Evolutionary conservation across 2,329 filamentous ascomycete species (phyloP), one percentile per base, ranked within the genome.

Genomic region (Xenosphaeropsis pyriputrescens): DNA sequence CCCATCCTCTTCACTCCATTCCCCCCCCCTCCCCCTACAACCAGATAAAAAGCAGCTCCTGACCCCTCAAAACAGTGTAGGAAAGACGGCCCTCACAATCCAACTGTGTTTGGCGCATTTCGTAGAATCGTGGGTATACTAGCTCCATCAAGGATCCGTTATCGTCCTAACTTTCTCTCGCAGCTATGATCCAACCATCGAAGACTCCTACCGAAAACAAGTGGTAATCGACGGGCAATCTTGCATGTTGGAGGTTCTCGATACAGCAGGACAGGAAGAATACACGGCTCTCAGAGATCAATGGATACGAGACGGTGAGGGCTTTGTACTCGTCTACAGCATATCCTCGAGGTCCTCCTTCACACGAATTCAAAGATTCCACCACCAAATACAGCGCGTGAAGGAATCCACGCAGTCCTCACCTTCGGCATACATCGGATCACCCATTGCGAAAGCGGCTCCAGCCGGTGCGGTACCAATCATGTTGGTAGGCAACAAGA

Each of bases 401-500:
- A 96, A 96, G 63, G 91, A 96, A 57, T 93, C 86, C 2, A 76
- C 77, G 49, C 72, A 78, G 35, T 75, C 78, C 33, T 85, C 82
- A 17, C 79, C 81, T 6, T 80, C 79, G 18, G 8, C 22, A 26
- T 88, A 85, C 50, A 77, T 79, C 6, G 80, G 81, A 43, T 85
- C 81, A 17, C 80, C 81, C 36, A 68, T 85, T 50, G 63, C 78
- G 55, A 50, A 74, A 50, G 38, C 58, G 63, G 43, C 55, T 51
- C 60, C 64, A 54, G 60, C 59, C 57, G 6, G 63, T 72, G 18
- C 73, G 45, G 85, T 91, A 13, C 91, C 91, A 34, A 85, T 98
- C 52, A 96, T 98, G 91, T 72, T 98, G 19, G 91, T 98, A 29
- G 91, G 91, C 48, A 96, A 98, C 69, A 98, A 98, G 67, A 93